Base-by-base conservation (phyloP, 805 yeast species). In the Jamesozyma lodderae region DNA sequence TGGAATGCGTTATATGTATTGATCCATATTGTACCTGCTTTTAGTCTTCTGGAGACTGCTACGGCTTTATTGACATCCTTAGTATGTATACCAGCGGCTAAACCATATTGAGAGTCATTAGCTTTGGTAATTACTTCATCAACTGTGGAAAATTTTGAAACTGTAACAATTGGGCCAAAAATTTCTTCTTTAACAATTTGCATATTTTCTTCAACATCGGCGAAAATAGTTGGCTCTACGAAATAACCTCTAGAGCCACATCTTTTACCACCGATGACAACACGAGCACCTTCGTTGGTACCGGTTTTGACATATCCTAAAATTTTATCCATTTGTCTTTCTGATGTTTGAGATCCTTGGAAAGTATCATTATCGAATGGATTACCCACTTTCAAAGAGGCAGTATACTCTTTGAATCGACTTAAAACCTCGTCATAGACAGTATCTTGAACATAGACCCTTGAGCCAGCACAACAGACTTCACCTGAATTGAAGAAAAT, bases 401-500 rank as follows among this genome's bases (percentile, higher is more conserved):
- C 73, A 35, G 78, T 72, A 40, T 72, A 72, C 30, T 58, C 57
- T 51, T 68, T 69, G 58, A 83, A 75, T 47, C 70, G 78, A 25
- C 66, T 70, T 41, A 86, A 60, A 46, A 86, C 75, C 61, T 79
- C 70, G 47, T 88, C 95, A 64, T 88, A 84, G 51, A 86, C 70
- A 26, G 75, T 73, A 47, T 82, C 94, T 65, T 88, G 95, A 43
- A 88, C 81, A 60, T 85, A 83, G 48, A 87, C 68, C 66, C 97
- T 79, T 40, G 96, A 86, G 48, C 95, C 94, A 26, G 96, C 96
- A 57, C 87, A 81, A 68, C 97, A 88, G 41, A 85, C 88, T 69
- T 90, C 95, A 66, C 97, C 97, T 57, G 88, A 79, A 72, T 88
- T 88, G 74, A 75, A 85, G 72, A 80, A 85, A 57, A 88, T 87